Conservation (phyloP, 306 rosid genomes). For the Medicago lupulina region DNA sequence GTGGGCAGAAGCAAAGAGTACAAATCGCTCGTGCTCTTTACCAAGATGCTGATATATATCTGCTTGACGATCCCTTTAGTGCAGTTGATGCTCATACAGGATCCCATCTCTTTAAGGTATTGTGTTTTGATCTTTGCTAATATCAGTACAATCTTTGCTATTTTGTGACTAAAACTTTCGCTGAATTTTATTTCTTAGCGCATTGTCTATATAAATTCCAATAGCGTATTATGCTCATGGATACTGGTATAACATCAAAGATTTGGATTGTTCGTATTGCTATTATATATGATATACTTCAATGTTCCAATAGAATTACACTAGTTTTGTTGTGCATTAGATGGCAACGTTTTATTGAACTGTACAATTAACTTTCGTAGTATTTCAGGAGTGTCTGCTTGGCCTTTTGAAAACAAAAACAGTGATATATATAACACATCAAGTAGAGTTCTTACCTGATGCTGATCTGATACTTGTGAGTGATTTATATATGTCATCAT, state of each 20-base stretch:
- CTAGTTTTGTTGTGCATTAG: background rate
- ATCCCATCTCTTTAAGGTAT: slow-evolving; percentile 81
- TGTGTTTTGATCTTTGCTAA: background rate
- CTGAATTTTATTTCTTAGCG: background rate
- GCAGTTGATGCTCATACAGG: slow-evolving; percentile 96
- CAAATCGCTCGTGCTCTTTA: slow-evolving; percentile 85
- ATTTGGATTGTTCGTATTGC: background rate
- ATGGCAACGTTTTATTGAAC: slow-evolving; percentile 12
- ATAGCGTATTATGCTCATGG: background rate
- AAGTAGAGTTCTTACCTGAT: slow-evolving; percentile 85
- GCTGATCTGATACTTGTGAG: slow-evolving; percentile 88
- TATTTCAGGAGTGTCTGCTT: slow-evolving; percentile 77
- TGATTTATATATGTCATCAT: slow-evolving; percentile 15
- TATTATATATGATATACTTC: slow-evolving; percentile 4
- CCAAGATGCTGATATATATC: slow-evolving; percentile 82
- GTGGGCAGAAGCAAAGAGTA: slow-evolving; percentile 89
- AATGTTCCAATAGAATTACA: background rate
- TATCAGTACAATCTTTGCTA: background rate
- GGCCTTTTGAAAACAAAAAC: slow-evolving; percentile 77
- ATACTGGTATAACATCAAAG: background rate
- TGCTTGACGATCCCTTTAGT: slow-evolving; percentile 88
- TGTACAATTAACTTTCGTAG: slow-evolving; percentile 8
- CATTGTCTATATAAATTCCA: background rate
- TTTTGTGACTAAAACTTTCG: too few species aligned
- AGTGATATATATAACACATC: slow-evolving; percentile 86